Evolutionary conservation across 495 filamentous ascomycete genomes (phyloP).

Genomic region (Amniculicola lignicola): DNA sequence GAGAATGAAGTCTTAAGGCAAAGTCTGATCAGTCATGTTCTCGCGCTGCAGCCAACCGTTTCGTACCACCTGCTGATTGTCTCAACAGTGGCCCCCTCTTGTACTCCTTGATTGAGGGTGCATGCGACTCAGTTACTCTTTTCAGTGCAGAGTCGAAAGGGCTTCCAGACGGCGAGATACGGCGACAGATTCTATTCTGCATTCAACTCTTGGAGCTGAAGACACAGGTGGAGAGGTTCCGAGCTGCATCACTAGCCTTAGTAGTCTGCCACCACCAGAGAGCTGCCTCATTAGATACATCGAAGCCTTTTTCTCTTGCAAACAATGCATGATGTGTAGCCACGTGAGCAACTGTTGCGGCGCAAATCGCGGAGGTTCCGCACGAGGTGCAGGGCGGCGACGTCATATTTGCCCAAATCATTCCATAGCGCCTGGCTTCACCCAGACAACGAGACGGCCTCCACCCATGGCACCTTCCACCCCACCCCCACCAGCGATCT

Average conservation of each 20-base stretch:
- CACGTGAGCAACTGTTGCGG: not conserved
- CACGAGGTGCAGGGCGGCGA: not conserved
- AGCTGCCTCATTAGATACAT: too few relatives aligned
- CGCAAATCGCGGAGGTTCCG: not conserved
- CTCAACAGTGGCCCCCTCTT: not conserved
- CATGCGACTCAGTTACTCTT: too few relatives aligned
- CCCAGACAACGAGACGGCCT: not conserved
- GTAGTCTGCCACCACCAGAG: too few relatives aligned
- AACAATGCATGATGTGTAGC: not conserved
- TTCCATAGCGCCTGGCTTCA: not conserved
- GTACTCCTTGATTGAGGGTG: too few relatives aligned
- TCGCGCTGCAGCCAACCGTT: too few relatives aligned
- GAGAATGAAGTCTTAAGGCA: conserved; percentile 69
- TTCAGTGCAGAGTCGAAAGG: too few relatives aligned
- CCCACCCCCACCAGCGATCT: not conserved
- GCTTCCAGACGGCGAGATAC: too few relatives aligned
- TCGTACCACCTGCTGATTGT: too few relatives aligned
- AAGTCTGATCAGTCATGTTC: conserved; percentile 58
- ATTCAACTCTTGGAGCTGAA: too few relatives aligned
- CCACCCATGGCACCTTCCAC: conserved; percentile 5
- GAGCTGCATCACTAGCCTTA: too few relatives aligned
- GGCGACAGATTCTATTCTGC: too few relatives aligned
- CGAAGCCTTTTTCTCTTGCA: not conserved
- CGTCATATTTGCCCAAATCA: conserved; percentile 2
- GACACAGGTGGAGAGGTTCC: too few relatives aligned